Conservation (phyloP, 2,329 filamentous ascomycete genomes). For the Mollisiaceae sp. region DNA sequence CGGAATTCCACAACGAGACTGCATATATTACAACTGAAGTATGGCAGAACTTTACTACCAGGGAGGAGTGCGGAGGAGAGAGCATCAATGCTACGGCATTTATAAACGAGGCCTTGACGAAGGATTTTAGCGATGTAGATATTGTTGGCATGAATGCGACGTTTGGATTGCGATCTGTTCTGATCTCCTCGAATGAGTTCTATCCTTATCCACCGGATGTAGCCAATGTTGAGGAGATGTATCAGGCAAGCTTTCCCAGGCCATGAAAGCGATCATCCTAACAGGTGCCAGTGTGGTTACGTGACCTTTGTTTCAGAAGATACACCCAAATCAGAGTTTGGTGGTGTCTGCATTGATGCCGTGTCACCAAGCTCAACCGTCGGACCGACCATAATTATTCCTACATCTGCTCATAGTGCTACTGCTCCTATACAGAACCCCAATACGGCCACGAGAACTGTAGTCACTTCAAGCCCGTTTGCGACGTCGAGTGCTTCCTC, state of each 20-base stretch:
- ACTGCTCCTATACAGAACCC: not conserved
- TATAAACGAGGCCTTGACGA: not conserved
- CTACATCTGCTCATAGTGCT: no score
- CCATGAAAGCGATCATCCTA: not conserved
- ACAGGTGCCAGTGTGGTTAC: not conserved
- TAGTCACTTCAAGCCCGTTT: not conserved
- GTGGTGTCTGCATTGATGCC: not conserved
- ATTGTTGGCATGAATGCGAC: conserved; percentile 9
- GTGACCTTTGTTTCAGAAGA: not conserved
- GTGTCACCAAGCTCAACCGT: not conserved
- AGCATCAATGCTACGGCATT: not conserved
- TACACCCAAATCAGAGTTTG: not conserved
- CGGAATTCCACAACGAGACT: not conserved
- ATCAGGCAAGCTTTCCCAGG: not conserved
- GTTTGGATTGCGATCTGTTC: conserved; percentile 7
- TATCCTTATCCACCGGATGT: not conserved
- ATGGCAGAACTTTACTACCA: conserved; percentile 1
- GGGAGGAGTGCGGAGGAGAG: not conserved
- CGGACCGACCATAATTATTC: no score
- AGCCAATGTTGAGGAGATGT: conserved; percentile 5
- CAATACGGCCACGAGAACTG: not conserved
- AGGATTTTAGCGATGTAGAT: not conserved
- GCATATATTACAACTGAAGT: not conserved
- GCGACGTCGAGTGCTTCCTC: not conserved
- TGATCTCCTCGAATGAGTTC: not conserved